A percentile compares a stretch with the other conserved stretches of the same genome.
Evolutionary conservation across 352 stramenopile genomes (phyloP).

Genomic region (Phytophthora megakarya): DNA sequence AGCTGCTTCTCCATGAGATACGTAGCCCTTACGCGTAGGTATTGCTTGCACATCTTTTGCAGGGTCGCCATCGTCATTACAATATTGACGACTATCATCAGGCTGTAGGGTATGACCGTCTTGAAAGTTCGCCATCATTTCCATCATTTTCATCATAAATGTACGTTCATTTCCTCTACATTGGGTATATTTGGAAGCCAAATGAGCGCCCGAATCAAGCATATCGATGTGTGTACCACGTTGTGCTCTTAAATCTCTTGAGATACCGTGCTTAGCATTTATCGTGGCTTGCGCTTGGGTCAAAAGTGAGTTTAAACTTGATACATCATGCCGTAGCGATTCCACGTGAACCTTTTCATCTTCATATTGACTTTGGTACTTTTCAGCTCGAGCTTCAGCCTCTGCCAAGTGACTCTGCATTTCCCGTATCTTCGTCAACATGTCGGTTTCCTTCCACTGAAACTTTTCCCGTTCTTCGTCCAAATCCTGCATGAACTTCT

Average conservation of each 20-base stretch:
- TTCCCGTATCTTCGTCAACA: slow-evolving; percentile 52
- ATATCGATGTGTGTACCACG: slow-evolving; percentile 1
- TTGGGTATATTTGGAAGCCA: not conserved
- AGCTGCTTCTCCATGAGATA: not conserved
- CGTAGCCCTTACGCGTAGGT: not conserved
- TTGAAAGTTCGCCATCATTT: slow-evolving; percentile 57
- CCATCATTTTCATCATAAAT: slow-evolving; percentile 72
- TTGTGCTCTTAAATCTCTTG: slow-evolving; percentile 16
- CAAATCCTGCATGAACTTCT: slow-evolving; percentile 51
- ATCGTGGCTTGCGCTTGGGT: slow-evolving; percentile 63
- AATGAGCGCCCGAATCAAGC: not conserved
- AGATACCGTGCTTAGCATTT: slow-evolving; percentile 40
- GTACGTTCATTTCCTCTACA: slow-evolving; percentile 33
- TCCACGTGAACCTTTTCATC: slow-evolving; percentile 80
- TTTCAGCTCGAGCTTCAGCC: slow-evolving; percentile 54
- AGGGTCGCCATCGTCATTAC: not conserved
- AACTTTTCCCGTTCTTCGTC: slow-evolving; percentile 59
- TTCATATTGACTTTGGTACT: slow-evolving; percentile 75
- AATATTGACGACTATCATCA: not conserved
- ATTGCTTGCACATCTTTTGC: not conserved
- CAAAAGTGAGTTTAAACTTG: slow-evolving; percentile 63
- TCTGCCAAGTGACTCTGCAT: slow-evolving; percentile 55
- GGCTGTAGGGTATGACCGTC: not conserved
- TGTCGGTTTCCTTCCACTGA: slow-evolving; percentile 65
- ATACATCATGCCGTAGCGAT: slow-evolving; percentile 68